phyloP scores from a whole-genome alignment of 257 asterid species.

The Jacaranda copaia region DNA sequence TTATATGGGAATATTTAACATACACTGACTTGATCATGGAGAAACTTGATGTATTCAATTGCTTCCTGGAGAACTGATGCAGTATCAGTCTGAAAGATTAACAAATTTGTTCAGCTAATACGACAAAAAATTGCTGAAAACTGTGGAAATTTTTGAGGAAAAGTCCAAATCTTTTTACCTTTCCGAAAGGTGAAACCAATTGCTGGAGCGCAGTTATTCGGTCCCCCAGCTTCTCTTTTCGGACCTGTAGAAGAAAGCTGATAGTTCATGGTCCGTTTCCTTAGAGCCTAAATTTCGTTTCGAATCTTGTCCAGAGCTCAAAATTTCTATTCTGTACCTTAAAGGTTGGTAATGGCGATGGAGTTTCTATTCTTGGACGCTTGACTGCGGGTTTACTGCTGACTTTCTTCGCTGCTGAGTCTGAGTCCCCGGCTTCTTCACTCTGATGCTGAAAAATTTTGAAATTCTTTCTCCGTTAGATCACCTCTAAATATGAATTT shows the following conservation, averaged over 20 bases:
- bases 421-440: constrained; percentile 37
- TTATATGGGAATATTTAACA: background rate
- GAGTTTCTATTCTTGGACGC: constrained; percentile 69
- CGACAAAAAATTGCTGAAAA: background rate
- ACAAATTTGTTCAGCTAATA: background rate
- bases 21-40: constrained; percentile 64
- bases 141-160: background rate
- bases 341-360: constrained; percentile 79
- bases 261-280: constrained; percentile 6
- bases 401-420: constrained; percentile 43
- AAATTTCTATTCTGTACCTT: constrained; percentile 49
- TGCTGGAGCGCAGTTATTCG: constrained; percentile 68
- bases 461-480: background rate
- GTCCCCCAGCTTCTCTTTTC: constrained; percentile 70
- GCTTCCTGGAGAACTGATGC: constrained; percentile 70
- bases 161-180: constrained; percentile 34
- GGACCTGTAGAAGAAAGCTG: constrained; percentile 45
- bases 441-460: constrained; percentile 42
- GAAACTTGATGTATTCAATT: constrained; percentile 58
- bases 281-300: constrained; percentile 6
- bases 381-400: constrained; percentile 50
- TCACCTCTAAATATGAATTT: background rate
- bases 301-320: constrained; percentile 27
- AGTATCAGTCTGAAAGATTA: constrained; percentile 58
- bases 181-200: constrained; percentile 61